Conservation (phyloP, 176 grass and related monocot species). For the Tillandsia leiboldiana region DNA sequence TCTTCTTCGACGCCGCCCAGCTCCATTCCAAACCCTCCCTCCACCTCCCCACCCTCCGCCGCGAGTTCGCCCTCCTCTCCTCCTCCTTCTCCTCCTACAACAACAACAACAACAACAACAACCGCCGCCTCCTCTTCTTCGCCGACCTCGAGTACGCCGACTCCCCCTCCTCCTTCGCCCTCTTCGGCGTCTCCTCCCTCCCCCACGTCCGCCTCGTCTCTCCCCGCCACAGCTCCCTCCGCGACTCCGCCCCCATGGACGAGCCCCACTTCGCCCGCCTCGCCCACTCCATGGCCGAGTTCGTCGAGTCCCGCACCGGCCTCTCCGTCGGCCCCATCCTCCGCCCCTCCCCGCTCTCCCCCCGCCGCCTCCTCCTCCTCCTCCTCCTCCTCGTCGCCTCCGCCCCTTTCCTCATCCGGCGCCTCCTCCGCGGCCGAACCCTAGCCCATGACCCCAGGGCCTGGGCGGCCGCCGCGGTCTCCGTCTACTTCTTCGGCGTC, state of each 20-base stretch:
- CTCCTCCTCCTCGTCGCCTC: constrained; percentile 43
- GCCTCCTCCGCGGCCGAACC: constrained; percentile 58
- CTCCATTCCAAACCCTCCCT: constrained; percentile 76
- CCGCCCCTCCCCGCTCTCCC: constrained; percentile 63
- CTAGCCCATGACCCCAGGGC: constrained; percentile 54
- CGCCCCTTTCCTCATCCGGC: constrained; percentile 28
- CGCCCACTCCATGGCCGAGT: constrained; percentile 89
- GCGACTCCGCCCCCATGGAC: too few relatives aligned
- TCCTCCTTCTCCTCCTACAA: constrained; percentile 55
- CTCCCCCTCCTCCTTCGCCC: constrained; percentile 64
- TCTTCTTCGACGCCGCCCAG: constrained; percentile 85
- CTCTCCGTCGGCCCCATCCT: constrained; percentile 70
- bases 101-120: constrained; percentile 6
- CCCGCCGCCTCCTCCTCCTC: constrained; percentile 51
- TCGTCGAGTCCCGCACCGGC: constrained; percentile 55
- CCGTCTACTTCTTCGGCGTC: constrained; percentile 84
- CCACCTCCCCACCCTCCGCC: constrained; percentile 77
- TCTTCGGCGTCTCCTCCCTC: constrained; percentile 78
- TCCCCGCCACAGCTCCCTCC: too few relatives aligned
- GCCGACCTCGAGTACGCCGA: constrained; percentile 80
- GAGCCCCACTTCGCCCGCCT: constrained; percentile 48
- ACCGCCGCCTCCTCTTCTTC: constrained; percentile 43
- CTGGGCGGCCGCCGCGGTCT: constrained; percentile 64
- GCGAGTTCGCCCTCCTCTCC: constrained; percentile 66
- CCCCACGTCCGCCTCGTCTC: constrained; percentile 6